phyloP scores from a whole-genome alignment of 176 grass and related monocot species.

The Dactylis glomerata region DNA sequence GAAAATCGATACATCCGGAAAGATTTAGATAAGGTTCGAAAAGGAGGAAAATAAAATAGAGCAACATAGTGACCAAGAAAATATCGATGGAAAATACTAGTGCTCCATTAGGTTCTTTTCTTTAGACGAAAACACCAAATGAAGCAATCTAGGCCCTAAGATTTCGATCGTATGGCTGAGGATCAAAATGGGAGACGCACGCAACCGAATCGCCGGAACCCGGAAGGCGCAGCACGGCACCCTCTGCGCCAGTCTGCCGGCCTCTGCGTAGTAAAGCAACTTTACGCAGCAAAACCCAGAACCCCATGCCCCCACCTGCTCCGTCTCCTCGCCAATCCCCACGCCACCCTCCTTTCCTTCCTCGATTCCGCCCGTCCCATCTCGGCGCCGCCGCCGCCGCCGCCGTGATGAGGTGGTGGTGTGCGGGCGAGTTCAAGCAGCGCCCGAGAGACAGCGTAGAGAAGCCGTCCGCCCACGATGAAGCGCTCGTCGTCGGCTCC shows the following conservation, averaged over 20 bases:
- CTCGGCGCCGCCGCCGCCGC: not conserved
- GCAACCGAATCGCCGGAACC: not conserved
- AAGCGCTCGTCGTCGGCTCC: not conserved
- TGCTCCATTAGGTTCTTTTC: no score
- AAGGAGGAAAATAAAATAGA: no score
- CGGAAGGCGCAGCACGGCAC: not conserved
- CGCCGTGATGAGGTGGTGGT: not conserved
- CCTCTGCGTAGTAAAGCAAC: not conserved
- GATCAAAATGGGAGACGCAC: no score
- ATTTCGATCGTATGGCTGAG: no score
- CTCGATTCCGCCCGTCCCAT: not conserved
- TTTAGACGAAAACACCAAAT: no score
- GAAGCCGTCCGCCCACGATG: not conserved
- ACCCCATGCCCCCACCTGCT: not conserved
- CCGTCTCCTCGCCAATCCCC: no score
- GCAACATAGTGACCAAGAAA: no score
- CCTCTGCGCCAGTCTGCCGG: not conserved
- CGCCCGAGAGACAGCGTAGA: not conserved
- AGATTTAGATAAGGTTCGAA: no score
- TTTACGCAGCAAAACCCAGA: not conserved
- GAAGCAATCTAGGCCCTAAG: no score
- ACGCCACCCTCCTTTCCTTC: not conserved
- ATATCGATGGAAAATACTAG: no score
- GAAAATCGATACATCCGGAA: no score
- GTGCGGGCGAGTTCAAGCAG: not conserved